Conservation (phyloP, 352 stramenopile genomes). For the Pythium myriotylum region DNA sequence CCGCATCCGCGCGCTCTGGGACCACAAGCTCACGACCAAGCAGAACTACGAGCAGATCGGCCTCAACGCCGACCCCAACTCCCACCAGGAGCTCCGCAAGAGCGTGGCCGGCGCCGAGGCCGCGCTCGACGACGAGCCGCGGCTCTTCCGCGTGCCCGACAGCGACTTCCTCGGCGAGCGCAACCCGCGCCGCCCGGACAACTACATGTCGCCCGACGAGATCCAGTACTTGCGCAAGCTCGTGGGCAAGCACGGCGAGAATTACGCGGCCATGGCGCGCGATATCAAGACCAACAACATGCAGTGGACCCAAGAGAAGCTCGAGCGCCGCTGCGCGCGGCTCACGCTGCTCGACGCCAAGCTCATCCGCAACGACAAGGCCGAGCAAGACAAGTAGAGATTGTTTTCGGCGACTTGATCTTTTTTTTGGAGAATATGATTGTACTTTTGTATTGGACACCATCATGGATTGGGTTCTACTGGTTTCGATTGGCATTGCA, state of each 20-base stretch:
- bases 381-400: slow-evolving; percentile 15
- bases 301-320: slow-evolving; percentile 81
- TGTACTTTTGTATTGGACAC: slow-evolving; percentile 7
- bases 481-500: slow-evolving; percentile 12
- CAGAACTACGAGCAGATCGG: slow-evolving; percentile 84
- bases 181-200: slow-evolving; percentile 66
- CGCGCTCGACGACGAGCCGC: slow-evolving; percentile 59
- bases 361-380: slow-evolving; percentile 46
- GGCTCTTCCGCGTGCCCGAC: slow-evolving; percentile 76
- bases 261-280: slow-evolving; percentile 78
- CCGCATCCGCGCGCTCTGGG: slow-evolving; percentile 70
- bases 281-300: slow-evolving; percentile 87
- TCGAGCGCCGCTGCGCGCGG: slow-evolving; percentile 70
- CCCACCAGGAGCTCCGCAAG: slow-evolving; percentile 45
- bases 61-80: slow-evolving; percentile 70
- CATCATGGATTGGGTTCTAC: neutral
- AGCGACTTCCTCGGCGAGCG: slow-evolving; percentile 77
- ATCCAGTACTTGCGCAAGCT: slow-evolving; percentile 75
- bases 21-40: slow-evolving; percentile 77
- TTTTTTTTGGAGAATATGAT: slow-evolving; percentile 3
- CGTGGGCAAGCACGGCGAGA: slow-evolving; percentile 68
- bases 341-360: slow-evolving; percentile 77
- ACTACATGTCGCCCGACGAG: slow-evolving; percentile 83
- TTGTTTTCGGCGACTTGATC: slow-evolving; percentile 5
- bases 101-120: slow-evolving; percentile 50